Base-by-base conservation (phyloP, 2,329 filamentous ascomycete species). In the Xylariaceae sp. region DNA sequence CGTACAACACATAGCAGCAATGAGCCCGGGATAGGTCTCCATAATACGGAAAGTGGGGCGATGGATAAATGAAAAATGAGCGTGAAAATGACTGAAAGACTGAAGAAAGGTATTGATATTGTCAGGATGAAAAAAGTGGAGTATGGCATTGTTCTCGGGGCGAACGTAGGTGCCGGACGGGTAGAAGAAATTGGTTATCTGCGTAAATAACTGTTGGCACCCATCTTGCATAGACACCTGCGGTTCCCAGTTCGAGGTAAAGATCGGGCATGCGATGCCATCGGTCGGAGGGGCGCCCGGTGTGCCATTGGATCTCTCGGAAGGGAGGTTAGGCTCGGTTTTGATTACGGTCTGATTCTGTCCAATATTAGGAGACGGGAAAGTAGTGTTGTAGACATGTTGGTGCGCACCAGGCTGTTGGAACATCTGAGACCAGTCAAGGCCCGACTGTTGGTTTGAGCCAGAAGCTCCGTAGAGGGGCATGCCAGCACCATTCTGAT, bases 401-500 rank as follows among this genome's bases (percentile, higher is more conserved):
- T 64, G 56, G 57, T 87, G 83, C 77, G 83, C 80, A 82, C 85
- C 86, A 78, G 86, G 76, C 78, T 87, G 87, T 68, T 64, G 71
- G 79, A 90, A 90, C 85, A 91, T 88, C 73, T 88, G 83, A 71
- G 87, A 82, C 88, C 88, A 91, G 77, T 90, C 88, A 78, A 88
- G 78, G 78, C 81, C 76, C 73, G 80, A 78, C 76, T 82, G 80
- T 76, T 86, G 83, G 74, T 81, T 81, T 75, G 80, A 76, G 75
- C 81, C 82, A 68, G 82, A 82, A 72, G 78, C 79, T 71, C 78
- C 80, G 74, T 85, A 85, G 78, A 85, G 84, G 63, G 81, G 81
- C 79, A 86, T 82, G 71, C 83, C 84, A 51, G 23, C 49, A 35
- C 84, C 86, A 70, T 84, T 86, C 75, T 86, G 82, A 70, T 76